Percentiles rank a stretch among this genome's conserved stretches.
Conservation (phyloP, 2,329 filamentous ascomycete species). For the Colletotrichum costaricense region DNA sequence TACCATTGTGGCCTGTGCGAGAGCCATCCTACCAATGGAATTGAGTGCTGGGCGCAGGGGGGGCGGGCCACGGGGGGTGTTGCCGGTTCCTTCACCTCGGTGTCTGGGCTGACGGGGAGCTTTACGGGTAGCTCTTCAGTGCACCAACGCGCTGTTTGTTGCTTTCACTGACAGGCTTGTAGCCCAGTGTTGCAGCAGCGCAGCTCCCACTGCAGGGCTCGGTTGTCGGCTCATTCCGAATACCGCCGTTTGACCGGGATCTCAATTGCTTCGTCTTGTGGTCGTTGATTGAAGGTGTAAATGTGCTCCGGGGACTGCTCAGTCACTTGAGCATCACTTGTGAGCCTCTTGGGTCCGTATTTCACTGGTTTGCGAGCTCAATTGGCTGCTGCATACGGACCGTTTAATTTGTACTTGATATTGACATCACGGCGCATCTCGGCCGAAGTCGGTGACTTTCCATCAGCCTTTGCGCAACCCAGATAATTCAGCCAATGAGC, state of each 20-base stretch:
- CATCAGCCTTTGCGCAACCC: background rate
- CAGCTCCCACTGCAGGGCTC: background rate
- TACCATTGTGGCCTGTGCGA: background rate
- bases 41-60: background rate
- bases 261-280: background rate
- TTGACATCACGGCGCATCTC: background rate
- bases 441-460: background rate
- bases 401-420: background rate
- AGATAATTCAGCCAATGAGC: background rate
- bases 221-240: slow-evolving; percentile 28
- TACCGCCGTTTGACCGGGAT: slow-evolving; percentile 28
- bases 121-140: background rate
- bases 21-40: slow-evolving; percentile 6
- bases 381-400: background rate
- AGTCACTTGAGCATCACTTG: background rate
- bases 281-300: background rate
- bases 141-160: background rate
- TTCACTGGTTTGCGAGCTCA: background rate
- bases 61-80: background rate
- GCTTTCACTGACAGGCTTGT: background rate
- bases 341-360: background rate
- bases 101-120: slow-evolving; percentile 20
- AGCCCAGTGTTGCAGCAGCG: background rate
- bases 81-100: slow-evolving; percentile 18
- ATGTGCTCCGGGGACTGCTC: background rate